Evolutionary conservation across 1,284 basidiomycete species (phyloP).

Genomic region (Rhodotorula sp.): DNA sequence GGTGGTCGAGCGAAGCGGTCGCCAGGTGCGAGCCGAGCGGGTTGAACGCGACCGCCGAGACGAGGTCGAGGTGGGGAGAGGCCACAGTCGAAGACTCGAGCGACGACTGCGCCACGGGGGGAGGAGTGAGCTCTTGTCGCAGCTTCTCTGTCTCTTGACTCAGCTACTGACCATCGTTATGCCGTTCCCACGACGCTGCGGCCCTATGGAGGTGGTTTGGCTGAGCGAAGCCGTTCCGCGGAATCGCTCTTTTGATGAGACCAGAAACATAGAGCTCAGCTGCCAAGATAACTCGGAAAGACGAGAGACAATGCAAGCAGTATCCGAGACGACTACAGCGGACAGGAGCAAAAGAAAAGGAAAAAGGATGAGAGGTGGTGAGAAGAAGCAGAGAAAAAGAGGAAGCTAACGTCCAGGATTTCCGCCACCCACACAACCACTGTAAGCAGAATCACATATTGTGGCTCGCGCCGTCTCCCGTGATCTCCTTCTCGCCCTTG

Average conservation of each 20-base stretch:
- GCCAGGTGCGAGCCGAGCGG: conserved; percentile 80
- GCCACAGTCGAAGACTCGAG: conserved; percentile 50
- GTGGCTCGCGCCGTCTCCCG: background rate
- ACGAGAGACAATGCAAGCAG: no score
- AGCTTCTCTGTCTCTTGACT: no score
- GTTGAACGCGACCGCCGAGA: conserved; percentile 81
- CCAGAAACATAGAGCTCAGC: no score
- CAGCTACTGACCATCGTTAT: no score
- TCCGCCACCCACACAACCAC: background rate
- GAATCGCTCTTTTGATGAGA: no score
- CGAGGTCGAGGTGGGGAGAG: conserved; percentile 69
- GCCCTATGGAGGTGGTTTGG: no score
- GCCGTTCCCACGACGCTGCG: no score
- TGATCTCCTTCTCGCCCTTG: background rate
- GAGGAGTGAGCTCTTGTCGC: no score
- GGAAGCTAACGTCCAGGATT: background rate
- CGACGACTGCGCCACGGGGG: background rate
- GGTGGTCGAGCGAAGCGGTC: conserved; percentile 72
- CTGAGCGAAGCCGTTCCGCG: no score
- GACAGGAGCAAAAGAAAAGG: background rate
- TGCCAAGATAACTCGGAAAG: no score
- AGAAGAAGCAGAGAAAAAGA: background rate
- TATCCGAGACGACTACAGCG: background rate
- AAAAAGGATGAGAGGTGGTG: background rate
- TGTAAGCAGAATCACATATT: background rate